Evolutionary conservation across 108 stramenopile genomes (phyloP), one percentile per base, ranked within the genome.

Genomic region (Mayamaea pseudoterrestris): DNA sequence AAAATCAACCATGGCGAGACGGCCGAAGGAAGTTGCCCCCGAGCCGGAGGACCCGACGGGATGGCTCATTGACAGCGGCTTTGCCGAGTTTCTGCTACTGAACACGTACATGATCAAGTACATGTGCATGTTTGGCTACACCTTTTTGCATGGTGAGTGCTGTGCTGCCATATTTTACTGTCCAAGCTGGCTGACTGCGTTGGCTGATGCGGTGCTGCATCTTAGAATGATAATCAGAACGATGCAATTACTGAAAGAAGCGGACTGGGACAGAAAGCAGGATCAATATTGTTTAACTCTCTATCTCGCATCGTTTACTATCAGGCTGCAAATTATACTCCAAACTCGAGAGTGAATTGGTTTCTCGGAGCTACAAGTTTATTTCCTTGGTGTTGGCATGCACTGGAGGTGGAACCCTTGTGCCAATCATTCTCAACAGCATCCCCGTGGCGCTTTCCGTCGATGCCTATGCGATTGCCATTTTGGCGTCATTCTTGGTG

Each of bases 341-440:
- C 11, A 53, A 60, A 13, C 46, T 69, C 3, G 45, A 42, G 20
- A 39, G 53, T 35, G 53, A 65, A 18, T 44, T 59, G 17, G 34
- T 80, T 3, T 26, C n/a, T n/a, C n/a, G 71, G 41, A 71, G 82
- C 6, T 91, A 76, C 71, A 76, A 73, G 49, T 68, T 93, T 41
- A 50, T 93, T 40, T 56, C 35, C 48, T 63, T 83, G 73, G 67
- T 83, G 28, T 47, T 88, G 9, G 71, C 73, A 5, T 87, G 80
- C 41, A 85, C 81, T 14, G 90, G 90, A 13, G 90, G 90, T 12
- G 90, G 90, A 2, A 88, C 83, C 30, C 37, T 93, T n/a, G 90
- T 93, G 18, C 90, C 90, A 7, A 63, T 88, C 25, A 76, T 88
- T 41, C 50, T 93, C 50, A 93, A 93, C 55, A 31, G 47, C 22